Evolutionary conservation across 78 protist species (phyloP), one percentile per base, ranked within the genome.

Genomic region (Bodo saltans): DNA sequence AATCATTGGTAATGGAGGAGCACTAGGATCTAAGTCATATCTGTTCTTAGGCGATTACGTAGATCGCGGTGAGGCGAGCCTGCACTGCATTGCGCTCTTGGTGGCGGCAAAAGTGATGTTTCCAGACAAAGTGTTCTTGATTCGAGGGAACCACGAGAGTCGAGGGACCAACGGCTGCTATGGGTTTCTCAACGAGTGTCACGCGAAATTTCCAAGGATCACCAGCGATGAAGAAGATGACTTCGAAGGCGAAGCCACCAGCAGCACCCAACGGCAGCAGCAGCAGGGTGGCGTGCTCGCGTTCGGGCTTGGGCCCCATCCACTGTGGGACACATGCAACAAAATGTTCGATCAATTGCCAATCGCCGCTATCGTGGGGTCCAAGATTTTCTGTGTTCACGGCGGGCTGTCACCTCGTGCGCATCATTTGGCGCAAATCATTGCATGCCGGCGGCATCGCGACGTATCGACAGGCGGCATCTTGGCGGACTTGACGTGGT

Each of bases 201-300:
- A 85, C 42, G 17, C 42, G 41, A 0, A 23, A 11, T 88, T 68
- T 21, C 90, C 90, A 2, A 27, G 42, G 28, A 38, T 91, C 1
- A 72, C 92, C 12, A 92, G 94, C 34, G 88, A 91, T 72, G 92
- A 91, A 47, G 94, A 91, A 74, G 83, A 74, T 28, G n/a, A n/a
- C n/a, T n/a, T n/a, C n/a, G n/a, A n/a, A n/a, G 84, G 79, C 35
- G 74, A 71, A 17, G n/a, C n/a, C n/a, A n/a, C n/a, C n/a, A n/a
- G n/a, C n/a, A n/a, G n/a, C n/a, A n/a, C n/a, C n/a, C n/a, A n/a
- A n/a, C n/a, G n/a, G n/a, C n/a, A n/a, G n/a, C 8, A 1, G 38
- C 75, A 84, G 34, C 3, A 1, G 39, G 0, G 0, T 42, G 8
- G 40, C 40, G 1, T 81, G 4, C 42, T 17, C 3, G 75, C 79